Evolutionary conservation across 2,329 filamentous ascomycete species (phyloP), one percentile per base, ranked within the genome.

Genomic region (Zasmidium citrigriseum): DNA sequence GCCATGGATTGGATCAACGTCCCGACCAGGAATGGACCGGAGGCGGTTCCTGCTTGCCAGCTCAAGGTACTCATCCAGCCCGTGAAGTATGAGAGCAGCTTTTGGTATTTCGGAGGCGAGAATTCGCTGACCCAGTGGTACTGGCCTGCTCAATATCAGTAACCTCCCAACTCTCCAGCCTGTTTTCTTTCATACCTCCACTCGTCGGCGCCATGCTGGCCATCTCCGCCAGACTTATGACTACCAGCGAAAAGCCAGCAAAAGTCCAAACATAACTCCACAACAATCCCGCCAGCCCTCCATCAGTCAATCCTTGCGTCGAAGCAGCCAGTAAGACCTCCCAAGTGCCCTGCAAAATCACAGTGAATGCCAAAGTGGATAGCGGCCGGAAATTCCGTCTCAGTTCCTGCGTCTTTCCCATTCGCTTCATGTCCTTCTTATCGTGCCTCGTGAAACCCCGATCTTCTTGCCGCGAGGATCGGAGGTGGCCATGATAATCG

Each of bases 281-380:
- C 55, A 70, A 64, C 12, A 70, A 48, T 14, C 69, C 69, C 2
- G 62, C 68, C 20, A 65, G 52, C 4, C 69, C 69, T 29, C 69
- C 69, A 49, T 61, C 61, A 12, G 61, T 55, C 21, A 69, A 54
- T 14, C 60, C 66, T 24, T 56, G 57, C 14, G 50, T 55, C 14
- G 57, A 60, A 14, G 60, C 55, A 2, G 73, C 70, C 3, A 81
- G 66, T 4, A 77, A 70, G 16, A 76, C 75, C 64, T 84, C 81
- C 82, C 82, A 84, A 0, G 81, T 82, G 41, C 77, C 78, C 65
- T 81, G 76, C 34, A 80, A 72, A 12, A 79, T 77, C 59, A 78
- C 78, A 25, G 75, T 76, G 54, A 82, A 82, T 1, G 78, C 78
- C 9, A 82, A 68, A 12, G 79, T 80, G 1, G 79, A 78, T 24